A percentile compares a stretch with the other conserved stretches of the same genome.
Conservation (phyloP, 768 basidiomycete species). For the Tephrocybe sp. region DNA sequence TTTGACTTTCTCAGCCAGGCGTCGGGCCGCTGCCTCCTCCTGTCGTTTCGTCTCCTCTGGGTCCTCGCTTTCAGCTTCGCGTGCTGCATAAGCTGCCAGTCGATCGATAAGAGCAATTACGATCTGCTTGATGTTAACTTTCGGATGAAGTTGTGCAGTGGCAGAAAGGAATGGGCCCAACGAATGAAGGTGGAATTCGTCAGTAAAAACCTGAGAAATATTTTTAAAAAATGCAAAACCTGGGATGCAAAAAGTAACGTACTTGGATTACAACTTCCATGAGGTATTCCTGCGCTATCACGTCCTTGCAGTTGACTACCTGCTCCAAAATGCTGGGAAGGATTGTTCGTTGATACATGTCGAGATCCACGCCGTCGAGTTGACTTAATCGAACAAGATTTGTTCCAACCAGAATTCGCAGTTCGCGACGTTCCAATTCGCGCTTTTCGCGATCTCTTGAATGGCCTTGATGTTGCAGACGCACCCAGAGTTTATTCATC, state of each 20-base stretch:
- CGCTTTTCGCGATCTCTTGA: slow-evolving; percentile 97
- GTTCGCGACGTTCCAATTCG: slow-evolving; percentile 91
- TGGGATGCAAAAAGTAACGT: slow-evolving; percentile 15
- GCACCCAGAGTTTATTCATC: slow-evolving; percentile 99
- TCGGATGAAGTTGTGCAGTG: slow-evolving; percentile 93
- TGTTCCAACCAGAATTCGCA: slow-evolving; percentile 95
- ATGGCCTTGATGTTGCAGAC: slow-evolving; percentile 96
- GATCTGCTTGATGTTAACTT: slow-evolving; percentile 98
- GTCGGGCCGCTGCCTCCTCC: slow-evolving; percentile 88
- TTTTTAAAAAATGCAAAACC: slow-evolving; percentile 2
- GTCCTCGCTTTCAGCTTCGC: slow-evolving; percentile 95
- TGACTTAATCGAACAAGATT: slow-evolving; percentile 95
- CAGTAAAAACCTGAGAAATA: slow-evolving; percentile 82
- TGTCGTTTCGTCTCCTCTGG: slow-evolving; percentile 92
- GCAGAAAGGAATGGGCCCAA: slow-evolving; percentile 96
- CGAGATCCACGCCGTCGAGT: slow-evolving; percentile 93
- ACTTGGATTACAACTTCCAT: slow-evolving; percentile 99
- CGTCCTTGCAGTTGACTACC: slow-evolving; percentile 97
- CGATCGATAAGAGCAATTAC: slow-evolving; percentile 98
- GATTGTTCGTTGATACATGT: slow-evolving; percentile 83
- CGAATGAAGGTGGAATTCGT: slow-evolving; percentile 96
- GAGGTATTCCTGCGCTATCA: slow-evolving; percentile 97
- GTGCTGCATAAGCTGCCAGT: slow-evolving; percentile 91
- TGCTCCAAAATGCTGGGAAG: slow-evolving; percentile 94
- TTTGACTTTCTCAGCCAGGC: slow-evolving; percentile 86